Conservation (phyloP, 2,329 filamentous ascomycete genomes). For the Beauveria asiatica region DNA sequence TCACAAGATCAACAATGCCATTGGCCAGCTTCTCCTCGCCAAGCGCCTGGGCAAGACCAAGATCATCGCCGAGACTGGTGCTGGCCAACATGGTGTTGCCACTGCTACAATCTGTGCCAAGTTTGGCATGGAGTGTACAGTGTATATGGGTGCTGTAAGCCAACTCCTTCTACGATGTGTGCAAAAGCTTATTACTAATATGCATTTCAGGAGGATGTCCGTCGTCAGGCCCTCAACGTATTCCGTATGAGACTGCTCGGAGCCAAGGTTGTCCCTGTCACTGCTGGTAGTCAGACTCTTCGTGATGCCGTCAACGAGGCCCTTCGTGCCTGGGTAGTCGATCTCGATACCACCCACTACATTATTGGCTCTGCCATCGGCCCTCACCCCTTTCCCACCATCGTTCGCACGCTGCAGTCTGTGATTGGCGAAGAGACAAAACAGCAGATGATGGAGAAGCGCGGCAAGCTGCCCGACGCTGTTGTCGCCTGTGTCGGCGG, state of each 20-base stretch:
- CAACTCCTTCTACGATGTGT: neutral
- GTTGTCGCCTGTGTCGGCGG: conserved; percentile 96
- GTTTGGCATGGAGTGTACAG: conserved; percentile 95
- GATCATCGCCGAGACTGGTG: conserved; percentile 96
- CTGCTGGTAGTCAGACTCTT: conserved; percentile 76
- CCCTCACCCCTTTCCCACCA: conserved; percentile 94
- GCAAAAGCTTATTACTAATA: conserved; percentile 16
- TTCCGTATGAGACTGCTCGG: conserved; percentile 97
- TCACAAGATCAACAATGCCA: conserved; percentile 98
- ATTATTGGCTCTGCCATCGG: conserved; percentile 97
- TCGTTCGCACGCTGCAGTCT: conserved; percentile 94
- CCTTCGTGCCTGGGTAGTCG: conserved; percentile 84
- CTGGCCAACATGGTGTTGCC: conserved; percentile 94
- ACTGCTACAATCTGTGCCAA: conserved; percentile 97
- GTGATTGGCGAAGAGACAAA: conserved; percentile 95
- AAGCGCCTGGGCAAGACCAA: conserved; percentile 83
- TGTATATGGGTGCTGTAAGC: conserved; percentile 84
- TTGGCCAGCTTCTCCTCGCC: conserved; percentile 86
- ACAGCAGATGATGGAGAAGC: conserved; percentile 75
- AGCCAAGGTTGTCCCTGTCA: conserved; percentile 84
- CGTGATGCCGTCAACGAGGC: conserved; percentile 93
- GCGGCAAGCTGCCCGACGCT: conserved; percentile 85
- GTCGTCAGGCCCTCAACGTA: conserved; percentile 91
- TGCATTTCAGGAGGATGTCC: conserved; percentile 66
- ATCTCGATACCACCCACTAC: conserved; percentile 92